Conservation (phyloP, 2,329 filamentous ascomycete genomes). For the Stemphylium beticola region DNA sequence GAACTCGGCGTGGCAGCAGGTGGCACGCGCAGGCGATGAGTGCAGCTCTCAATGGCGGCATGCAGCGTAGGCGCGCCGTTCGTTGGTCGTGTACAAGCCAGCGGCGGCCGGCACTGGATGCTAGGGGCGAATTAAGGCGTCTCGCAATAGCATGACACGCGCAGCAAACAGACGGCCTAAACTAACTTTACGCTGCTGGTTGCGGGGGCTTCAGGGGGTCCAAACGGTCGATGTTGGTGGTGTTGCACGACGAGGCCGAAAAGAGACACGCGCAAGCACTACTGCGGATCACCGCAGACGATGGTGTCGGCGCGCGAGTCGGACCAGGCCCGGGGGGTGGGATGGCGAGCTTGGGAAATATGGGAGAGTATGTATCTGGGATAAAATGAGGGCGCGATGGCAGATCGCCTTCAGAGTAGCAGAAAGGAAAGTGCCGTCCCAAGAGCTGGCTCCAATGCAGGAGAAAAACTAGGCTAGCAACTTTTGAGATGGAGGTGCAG, state of each 20-base stretch:
- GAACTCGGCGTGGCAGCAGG: conserved; percentile 14
- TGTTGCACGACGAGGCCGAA: conserved; percentile 23
- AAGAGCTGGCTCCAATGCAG: conserved; percentile 9
- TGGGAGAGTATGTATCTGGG: neutral
- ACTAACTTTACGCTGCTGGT: conserved; percentile 22
- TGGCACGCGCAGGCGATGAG: conserved; percentile 13
- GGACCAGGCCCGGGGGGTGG: neutral
- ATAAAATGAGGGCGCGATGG: neutral
- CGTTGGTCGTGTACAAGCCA: conserved; percentile 1
- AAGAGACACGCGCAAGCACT: conserved; percentile 25
- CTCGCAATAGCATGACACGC: conserved; percentile 27
- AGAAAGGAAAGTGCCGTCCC: neutral
- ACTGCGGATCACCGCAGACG: conserved; percentile 10
- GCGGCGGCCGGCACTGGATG: conserved; percentile 5
- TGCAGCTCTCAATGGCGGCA: conserved; percentile 13
- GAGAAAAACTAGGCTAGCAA: conserved; percentile 11
- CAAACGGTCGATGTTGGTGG: conserved; percentile 25
- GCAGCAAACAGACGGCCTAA: conserved; percentile 23
- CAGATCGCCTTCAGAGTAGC: conserved; percentile 5
- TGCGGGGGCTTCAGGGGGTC: conserved; percentile 24
- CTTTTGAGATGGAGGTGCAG: conserved; percentile 19
- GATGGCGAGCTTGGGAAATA: neutral
- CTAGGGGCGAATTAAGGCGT: conserved; percentile 17
- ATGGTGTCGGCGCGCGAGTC: neutral
- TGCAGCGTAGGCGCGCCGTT: conserved; percentile 11